Percentiles rank a stretch among this genome's conserved stretches.
These are phyloP conservation scores for Cryptococcus depauperatus DNA, from an alignment of 1,284 basidiomycete genomes.

Conservation along the genomic window DNA sequence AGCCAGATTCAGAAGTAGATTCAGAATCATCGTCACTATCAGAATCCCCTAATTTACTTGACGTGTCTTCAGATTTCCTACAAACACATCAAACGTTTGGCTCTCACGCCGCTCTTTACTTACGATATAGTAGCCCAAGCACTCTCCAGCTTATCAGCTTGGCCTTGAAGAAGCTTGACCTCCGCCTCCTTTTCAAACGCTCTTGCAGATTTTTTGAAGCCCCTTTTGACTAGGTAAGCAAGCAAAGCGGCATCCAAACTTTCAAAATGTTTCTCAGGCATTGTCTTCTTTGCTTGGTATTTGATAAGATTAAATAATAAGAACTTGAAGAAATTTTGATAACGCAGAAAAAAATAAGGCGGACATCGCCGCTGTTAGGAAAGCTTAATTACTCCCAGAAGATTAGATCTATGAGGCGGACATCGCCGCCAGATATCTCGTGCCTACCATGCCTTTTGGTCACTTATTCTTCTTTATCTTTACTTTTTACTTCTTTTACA, in stretches of 20 bases:
- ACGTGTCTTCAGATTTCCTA: too few relatives aligned
- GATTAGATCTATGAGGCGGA: not conserved
- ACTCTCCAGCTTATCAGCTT: slow-evolving; percentile 20
- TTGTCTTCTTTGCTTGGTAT: slow-evolving; percentile 5
- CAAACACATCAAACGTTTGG: too few relatives aligned
- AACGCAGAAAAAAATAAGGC: not conserved
- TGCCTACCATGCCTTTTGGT: not conserved
- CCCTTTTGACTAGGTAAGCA: slow-evolving; percentile 38
- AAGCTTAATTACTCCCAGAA: not conserved
- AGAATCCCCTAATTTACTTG: not conserved
- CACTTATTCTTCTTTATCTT: not conserved
- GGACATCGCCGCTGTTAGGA: slow-evolving; percentile 1
- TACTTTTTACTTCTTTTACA: not conserved
- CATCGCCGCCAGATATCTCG: not conserved
- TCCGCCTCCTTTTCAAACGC: slow-evolving; percentile 43
- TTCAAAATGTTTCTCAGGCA: slow-evolving; percentile 9
- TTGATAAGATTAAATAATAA: slow-evolving; percentile 6
- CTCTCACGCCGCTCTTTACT: too few relatives aligned
- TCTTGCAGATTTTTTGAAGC: slow-evolving; percentile 39
- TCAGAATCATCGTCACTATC: slow-evolving; percentile 4
- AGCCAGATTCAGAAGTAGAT: slow-evolving; percentile 5
- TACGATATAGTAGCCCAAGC: slow-evolving; percentile 28
- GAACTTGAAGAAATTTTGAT: slow-evolving; percentile 1
- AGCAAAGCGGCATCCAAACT: slow-evolving; percentile 43
- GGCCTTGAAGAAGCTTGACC: slow-evolving; percentile 14